Evolutionary conservation across 768 basidiomycete species (phyloP), one percentile per base, ranked within the genome.

Genomic region (Leccinum rimulosum): DNA sequence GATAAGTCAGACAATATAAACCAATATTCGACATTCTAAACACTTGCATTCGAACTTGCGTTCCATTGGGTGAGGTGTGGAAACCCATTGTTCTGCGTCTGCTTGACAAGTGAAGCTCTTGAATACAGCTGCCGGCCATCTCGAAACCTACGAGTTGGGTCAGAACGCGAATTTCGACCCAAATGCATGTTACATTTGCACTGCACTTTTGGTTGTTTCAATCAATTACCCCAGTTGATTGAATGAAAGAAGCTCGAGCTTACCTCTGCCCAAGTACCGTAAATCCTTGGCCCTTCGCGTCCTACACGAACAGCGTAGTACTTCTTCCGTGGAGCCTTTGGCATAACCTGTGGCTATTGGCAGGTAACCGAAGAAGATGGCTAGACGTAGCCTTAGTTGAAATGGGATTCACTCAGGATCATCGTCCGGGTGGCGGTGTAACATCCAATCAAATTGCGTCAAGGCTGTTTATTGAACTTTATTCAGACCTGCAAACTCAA

Each of bases 271-370:
- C 88, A 89, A 14, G 75, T 78, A 1, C 69, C 65, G 52, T 85
- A 88, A 15, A 89, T 80, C 38, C 74, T 79, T 0, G 83, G 80
- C 2, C 85, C 87, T 58, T 81, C 74, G 28, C 84, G 74, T 2
- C 88, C 88, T 40, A 77, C 70, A 38, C 76, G 73, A 1, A 89
- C 86, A 3, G 87, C 88, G 55, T 88, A 89, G 61, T 73, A 86
- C 61, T 85, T 87, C 17, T 68, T 73, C 27, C 68, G 60, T 10
- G 58, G 3, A 40, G 64, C 61, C 52, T 73, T 76, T 25, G 70
- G 65, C 71, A 77, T 77, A 22, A 45, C 4, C 9, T 48, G 25
- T 47, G 30, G 9, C 6, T 15, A 12, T 30, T 35, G 28, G 28
- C 8, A 6, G 12, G n/a, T 47, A 5, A 22, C n/a, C 19, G 9